A percentile compares a stretch with the other conserved stretches of the same genome.
Evolutionary conservation across 2,329 filamentous ascomycete species (phyloP).

Genomic region (Neofusicoccum cordaticola): DNA sequence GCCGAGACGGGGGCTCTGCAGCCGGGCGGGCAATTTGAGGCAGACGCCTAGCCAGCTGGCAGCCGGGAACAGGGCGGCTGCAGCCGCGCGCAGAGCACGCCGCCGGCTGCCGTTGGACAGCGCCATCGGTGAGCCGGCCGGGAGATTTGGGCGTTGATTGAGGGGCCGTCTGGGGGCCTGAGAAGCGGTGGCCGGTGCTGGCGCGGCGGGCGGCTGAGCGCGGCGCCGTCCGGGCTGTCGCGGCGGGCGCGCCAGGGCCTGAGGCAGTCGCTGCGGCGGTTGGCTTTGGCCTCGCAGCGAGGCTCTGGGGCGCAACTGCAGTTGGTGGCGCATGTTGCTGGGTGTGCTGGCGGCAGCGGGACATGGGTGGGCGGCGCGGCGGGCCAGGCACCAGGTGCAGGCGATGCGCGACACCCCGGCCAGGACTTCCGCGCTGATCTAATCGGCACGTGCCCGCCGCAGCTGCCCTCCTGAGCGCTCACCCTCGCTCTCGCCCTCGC

Average conservation of each 20-base stretch:
- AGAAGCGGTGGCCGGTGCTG: slow-evolving; percentile 8
- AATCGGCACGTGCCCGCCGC: too few relatives aligned
- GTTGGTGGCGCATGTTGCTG: background rate
- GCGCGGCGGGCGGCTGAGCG: background rate
- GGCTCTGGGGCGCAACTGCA: background rate
- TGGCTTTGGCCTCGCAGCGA: background rate
- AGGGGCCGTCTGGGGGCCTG: slow-evolving; percentile 6
- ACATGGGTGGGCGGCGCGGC: background rate
- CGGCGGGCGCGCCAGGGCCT: background rate
- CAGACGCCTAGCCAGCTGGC: background rate
- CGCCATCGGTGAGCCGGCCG: background rate
- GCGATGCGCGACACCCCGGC: background rate
- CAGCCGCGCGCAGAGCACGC: background rate
- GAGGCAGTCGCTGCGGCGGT: background rate
- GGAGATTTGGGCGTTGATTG: slow-evolving; percentile 4
- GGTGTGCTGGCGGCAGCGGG: background rate
- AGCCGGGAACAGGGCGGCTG: background rate
- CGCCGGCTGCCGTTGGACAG: background rate
- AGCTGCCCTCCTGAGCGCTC: too few relatives aligned
- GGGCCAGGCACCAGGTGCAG: background rate
- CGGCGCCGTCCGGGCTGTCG: background rate
- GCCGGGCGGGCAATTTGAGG: background rate
- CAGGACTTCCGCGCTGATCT: background rate
- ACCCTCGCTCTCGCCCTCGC: too few relatives aligned
- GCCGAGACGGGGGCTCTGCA: background rate